A percentile compares a stretch with the other conserved stretches of the same genome.
These are phyloP conservation scores for Amphibolis antarctica DNA, from an alignment of 106 monocot species.

Conservation along the genomic window DNA sequence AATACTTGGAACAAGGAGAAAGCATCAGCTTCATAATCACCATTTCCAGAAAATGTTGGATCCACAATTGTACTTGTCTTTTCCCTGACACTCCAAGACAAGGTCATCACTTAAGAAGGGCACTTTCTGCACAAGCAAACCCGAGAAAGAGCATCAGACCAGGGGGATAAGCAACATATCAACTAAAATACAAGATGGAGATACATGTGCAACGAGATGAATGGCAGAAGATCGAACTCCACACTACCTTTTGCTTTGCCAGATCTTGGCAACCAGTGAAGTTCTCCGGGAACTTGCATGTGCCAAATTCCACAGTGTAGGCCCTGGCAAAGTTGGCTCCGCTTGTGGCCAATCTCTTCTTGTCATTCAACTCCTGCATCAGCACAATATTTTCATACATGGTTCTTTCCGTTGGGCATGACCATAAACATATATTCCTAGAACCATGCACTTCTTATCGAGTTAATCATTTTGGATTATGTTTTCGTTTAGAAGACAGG, in stretches of 20 bases:
- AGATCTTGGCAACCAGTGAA: conserved; percentile 98
- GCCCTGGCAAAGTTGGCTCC: conserved; percentile 96
- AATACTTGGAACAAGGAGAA: neutral
- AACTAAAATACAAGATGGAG: too few relatives aligned
- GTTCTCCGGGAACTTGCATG: conserved; percentile 91
- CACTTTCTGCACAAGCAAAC: conserved; percentile 59
- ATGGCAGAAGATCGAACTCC: neutral
- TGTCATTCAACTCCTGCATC: conserved; percentile 86
- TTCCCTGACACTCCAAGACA: conserved; percentile 83
- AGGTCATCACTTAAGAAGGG: conserved; percentile 76
- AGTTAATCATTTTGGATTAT: too few relatives aligned
- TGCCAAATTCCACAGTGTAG: conserved; percentile 82
- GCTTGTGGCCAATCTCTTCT: conserved; percentile 90
- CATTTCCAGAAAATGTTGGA: conserved; percentile 99
- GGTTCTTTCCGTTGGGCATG: too few relatives aligned
- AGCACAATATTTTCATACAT: too few relatives aligned
- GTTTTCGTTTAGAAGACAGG: too few relatives aligned
- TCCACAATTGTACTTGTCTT: conserved; percentile 98
- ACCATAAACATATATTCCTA: too few relatives aligned
- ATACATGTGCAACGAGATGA: neutral
- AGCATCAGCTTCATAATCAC: conserved; percentile 25
- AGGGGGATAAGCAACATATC: neutral
- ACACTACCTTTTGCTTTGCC: conserved; percentile 92
- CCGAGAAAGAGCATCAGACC: neutral
- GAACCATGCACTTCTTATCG: too few relatives aligned